These are phyloP conservation scores for Wickerhamiella vanderwaltii DNA, from an alignment of 805 yeast genomes.

Conservation along the genomic window DNA sequence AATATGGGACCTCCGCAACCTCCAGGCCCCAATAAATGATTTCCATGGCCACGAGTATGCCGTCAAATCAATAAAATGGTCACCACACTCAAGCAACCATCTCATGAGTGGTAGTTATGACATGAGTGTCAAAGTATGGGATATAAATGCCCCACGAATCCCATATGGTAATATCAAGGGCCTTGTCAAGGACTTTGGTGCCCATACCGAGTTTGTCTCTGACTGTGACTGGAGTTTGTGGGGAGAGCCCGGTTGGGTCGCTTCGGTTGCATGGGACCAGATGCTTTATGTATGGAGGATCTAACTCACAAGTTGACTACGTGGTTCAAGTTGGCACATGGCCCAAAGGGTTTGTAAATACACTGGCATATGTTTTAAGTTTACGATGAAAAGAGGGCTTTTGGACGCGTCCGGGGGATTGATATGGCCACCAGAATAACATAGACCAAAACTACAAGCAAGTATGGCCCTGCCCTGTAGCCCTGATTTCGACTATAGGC, in stretches of 20 bases:
- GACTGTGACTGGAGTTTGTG: slow-evolving; percentile 93
- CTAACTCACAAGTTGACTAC: neutral
- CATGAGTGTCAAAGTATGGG: slow-evolving; percentile 85
- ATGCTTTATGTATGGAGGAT: slow-evolving; percentile 79
- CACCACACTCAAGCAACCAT: slow-evolving; percentile 68
- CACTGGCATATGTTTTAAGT: no score
- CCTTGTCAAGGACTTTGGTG: slow-evolving; percentile 44
- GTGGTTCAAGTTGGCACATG: neutral
- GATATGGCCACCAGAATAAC: neutral
- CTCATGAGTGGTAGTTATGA: slow-evolving; percentile 75
- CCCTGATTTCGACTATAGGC: no score
- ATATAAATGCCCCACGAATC: slow-evolving; percentile 40
- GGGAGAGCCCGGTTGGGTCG: slow-evolving; percentile 95
- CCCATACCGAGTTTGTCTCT: slow-evolving; percentile 78
- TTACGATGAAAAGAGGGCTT: no score
- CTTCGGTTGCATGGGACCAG: slow-evolving; percentile 94
- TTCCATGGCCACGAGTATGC: slow-evolving; percentile 83
- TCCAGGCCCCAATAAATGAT: slow-evolving; percentile 58
- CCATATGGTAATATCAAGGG: slow-evolving; percentile 29
- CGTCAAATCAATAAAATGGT: slow-evolving; percentile 71
- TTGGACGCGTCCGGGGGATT: no score
- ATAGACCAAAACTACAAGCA: no score
- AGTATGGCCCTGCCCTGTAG: no score
- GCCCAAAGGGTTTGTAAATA: no score
- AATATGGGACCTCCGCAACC: slow-evolving; percentile 80